Conservation (phyloP, 1,284 basidiomycete species). For the Sphaerobolus stellatus region DNA sequence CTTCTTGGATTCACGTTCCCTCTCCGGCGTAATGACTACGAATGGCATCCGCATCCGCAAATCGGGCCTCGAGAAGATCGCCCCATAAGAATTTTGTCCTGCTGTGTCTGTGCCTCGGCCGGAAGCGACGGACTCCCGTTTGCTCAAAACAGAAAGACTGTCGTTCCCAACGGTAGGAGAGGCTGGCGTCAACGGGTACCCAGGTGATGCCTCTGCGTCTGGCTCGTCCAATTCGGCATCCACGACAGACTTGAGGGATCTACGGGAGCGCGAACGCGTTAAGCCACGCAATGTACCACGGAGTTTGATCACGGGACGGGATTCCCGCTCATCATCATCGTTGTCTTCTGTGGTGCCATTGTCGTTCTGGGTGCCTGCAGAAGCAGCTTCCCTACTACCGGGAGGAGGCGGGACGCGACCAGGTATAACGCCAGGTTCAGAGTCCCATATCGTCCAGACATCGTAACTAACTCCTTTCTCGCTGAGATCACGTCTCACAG, state of each 20-base stretch:
- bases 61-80: conserved; percentile 12
- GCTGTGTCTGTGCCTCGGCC: conserved; percentile 3
- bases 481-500: conserved; percentile 63
- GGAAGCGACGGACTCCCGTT: conserved; percentile 48
- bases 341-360: conserved; percentile 40
- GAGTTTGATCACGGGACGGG: conserved; percentile 73
- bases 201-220: conserved; percentile 39
- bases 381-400: conserved; percentile 13
- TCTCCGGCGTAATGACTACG: conserved; percentile 73
- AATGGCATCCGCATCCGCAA: conserved; percentile 54
- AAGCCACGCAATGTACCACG: conserved; percentile 43
- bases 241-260: conserved; percentile 59
- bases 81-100: conserved; percentile 2
- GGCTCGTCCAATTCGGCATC: conserved; percentile 39
- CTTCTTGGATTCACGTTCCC: conserved; percentile 29
- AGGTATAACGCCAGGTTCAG: conserved; percentile 4
- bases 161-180: neutral
- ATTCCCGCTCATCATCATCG: conserved; percentile 46
- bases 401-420: conserved; percentile 14
- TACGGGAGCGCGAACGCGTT: conserved; percentile 63
- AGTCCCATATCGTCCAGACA: conserved; percentile 15
- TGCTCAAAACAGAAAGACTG: conserved; percentile 37
- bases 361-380: conserved; percentile 23
- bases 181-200: conserved; percentile 6
- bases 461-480: conserved; percentile 38